Base-by-base conservation (phyloP, 2,329 filamentous ascomycete species). In the Epichloe coenophiala region DNA sequence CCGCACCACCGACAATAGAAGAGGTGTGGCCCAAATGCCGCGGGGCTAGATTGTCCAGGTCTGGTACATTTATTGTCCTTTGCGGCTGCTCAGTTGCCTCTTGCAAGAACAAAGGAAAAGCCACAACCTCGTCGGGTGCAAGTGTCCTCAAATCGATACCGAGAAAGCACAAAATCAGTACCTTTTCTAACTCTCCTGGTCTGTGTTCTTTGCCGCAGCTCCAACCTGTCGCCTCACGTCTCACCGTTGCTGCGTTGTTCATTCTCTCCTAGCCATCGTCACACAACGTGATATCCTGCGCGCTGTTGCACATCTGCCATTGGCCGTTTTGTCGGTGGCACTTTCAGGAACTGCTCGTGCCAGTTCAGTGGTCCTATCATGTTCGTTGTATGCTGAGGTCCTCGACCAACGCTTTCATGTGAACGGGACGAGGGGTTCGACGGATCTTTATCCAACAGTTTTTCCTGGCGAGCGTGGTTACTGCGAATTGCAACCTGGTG, bases 221-320 rank as follows among this genome's bases (percentile, higher is more conserved):
- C n/a, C 51, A 23, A 6, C 36, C 47, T 21, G 19, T 49, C 49
- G 37, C 36, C 43, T 50, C 53, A 45, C 50, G 37, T 41, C 43
- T 50, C 53, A 45, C 50, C 49, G 36, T 51, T 51, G 45, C 48
- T 50, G 49, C 45, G 33, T 51, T 54, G 44, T 49, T 21, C 42
- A 39, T 40, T 41, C 17, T 46, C 46, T 48, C 36, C 43, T 31
- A 19, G 23, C 27, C 38, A 48, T 36, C 27, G 17, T 43, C 27
- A 37, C 37, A 49, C 50, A 37, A 42, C 41, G 35, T 35, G 37
- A 13, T 44, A 33, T 45, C 15, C 41, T 49, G 27, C 46, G 36
- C 17, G 13, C 37, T 45, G 45, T 45, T 33, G 48, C 49, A 53
- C 47, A 46, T 41, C 43, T 46, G 51, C 27, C 39, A 23, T 35